Evolutionary conservation across 148 eudicot genomes (phyloP), one percentile per base, ranked within the genome.

Genomic region (Camellia japonica): DNA sequence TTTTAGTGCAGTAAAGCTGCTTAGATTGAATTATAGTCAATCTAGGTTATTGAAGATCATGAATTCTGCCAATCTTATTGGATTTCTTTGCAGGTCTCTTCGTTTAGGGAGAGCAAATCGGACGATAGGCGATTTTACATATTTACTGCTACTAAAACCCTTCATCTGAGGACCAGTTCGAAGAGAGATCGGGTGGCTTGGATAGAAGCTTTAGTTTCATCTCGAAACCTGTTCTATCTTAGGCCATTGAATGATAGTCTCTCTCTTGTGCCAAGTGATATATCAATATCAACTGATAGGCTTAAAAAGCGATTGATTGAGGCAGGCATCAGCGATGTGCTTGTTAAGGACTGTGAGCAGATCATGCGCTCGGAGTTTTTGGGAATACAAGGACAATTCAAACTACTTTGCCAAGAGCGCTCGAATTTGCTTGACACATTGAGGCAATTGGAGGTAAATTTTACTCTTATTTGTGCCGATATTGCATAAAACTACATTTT

Each of bases 101-200:
- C 93, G 52, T 92, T 91, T 87, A 90, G 98, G 77, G 93, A 90
- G 85, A 94, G 98, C 86, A 94, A 84, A 78, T 90, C 98, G n/a
- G 98, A 94, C 38, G 89, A 90, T 59, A 86, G 86, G 86, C 84
- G 93, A 69, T 92, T 94, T 78, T 94, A 94, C 86, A 88, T 94
- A 85, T 92, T 94, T 82, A 94, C 98, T 79, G 92, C 95, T 49
- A 92, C 98, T 71, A 94, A 94, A 88, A 92, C 98, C 30, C 98
- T 94, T 86, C 98, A 94, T 85, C 83, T 94, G 64, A 86, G 95
- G 85, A 87, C 91, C 56, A 82, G 88, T 74, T 87, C 91, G 41
- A 87, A 85, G 79, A 87, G 75, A 78, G 93, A 92, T 75, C 89
- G 92, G 79, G 91, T 62, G 78, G 87, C 91, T 60, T 94, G 98